Percentiles rank a stretch among this genome's conserved stretches.
Evolutionary conservation across 306 rosid species (phyloP).

Genomic region (Casuarina cunninghamiana): DNA sequence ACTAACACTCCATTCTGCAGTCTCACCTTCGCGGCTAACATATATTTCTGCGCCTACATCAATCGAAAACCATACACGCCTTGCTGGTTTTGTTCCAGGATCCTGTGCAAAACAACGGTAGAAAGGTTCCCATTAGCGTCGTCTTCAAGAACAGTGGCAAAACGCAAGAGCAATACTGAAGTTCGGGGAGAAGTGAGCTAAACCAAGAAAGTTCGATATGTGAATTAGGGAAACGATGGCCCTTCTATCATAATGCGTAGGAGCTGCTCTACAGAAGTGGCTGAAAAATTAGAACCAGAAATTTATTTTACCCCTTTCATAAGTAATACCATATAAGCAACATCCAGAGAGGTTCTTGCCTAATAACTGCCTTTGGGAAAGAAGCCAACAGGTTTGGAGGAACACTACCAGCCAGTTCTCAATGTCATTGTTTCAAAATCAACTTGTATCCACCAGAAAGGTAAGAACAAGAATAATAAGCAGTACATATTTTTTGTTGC

Average conservation of each 20-base stretch:
- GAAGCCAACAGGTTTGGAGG: neutral
- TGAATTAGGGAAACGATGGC: neutral
- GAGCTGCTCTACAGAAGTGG: neutral
- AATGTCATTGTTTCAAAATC: neutral
- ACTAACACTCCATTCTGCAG: slow-evolving; percentile 53
- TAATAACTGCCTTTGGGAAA: neutral
- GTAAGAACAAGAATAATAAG: no score
- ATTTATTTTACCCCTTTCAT: neutral
- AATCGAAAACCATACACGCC: slow-evolving; percentile 47
- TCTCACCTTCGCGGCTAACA: slow-evolving; percentile 28
- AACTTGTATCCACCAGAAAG: neutral
- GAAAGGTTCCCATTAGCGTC: neutral
- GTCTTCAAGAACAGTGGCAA: neutral
- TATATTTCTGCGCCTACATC: slow-evolving; percentile 56
- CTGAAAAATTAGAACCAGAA: neutral
- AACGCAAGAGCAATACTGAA: neutral
- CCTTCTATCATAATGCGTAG: neutral
- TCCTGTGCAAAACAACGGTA: slow-evolving; percentile 31
- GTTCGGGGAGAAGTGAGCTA: neutral
- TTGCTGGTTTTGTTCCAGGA: slow-evolving; percentile 53
- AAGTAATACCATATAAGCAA: neutral
- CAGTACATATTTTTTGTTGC: no score
- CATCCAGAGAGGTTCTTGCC: neutral
- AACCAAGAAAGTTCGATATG: neutral
- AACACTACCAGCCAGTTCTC: neutral